Base-by-base conservation (phyloP, 805 yeast species). In the Ogataea nakhonphanomensis region DNA sequence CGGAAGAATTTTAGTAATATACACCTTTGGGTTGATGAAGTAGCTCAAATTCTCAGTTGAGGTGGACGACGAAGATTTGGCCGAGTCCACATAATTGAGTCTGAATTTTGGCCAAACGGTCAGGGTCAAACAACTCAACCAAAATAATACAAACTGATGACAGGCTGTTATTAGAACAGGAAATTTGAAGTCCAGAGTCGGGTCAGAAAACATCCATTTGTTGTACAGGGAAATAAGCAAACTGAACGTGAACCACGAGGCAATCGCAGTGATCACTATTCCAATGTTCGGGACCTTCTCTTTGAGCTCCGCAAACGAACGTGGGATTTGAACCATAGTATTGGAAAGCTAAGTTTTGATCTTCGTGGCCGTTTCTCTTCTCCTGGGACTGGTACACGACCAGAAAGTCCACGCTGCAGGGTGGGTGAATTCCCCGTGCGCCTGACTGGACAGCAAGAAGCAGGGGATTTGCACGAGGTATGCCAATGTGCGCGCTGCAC, bases 141-240 rank as follows among this genome's bases (percentile, higher is more conserved):
- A 45, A 43, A 82, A 65, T 30, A 86, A 73, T 35, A 81, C 74
- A 15, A 81, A 57, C 63, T 90, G 96, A 63, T 90, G 97, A 50
- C 82, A 71, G 7, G 88, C 70, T 0, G 97, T 90, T 33, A 87
- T 76, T 21, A 87, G 62, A 11, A 90, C 73, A 0, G 97, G 97
- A 59, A 79, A 90, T 31, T 76, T 74, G 53, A 90, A 80, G 54
- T 84, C 76, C 43, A 88, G 66, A 8, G 84, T 82, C 2, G 73
- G 69, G 40, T 88, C 89, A 2, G 57, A 52, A 65, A 89, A 89
- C 96, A 89, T 89, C 96, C 96, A 87, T 65, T 88, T 90, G 70
- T 90, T 90, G 65, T 89, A 90, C 29, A 84, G 58, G 14, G 86
- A 78, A 15, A 83, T 74, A 13, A 83, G 61, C 37, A 83, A 64